Percentiles rank a stretch among this genome's conserved stretches.
Evolutionary conservation across 139 green algal genomes (phyloP).

Genomic region (Volvox africanus): DNA sequence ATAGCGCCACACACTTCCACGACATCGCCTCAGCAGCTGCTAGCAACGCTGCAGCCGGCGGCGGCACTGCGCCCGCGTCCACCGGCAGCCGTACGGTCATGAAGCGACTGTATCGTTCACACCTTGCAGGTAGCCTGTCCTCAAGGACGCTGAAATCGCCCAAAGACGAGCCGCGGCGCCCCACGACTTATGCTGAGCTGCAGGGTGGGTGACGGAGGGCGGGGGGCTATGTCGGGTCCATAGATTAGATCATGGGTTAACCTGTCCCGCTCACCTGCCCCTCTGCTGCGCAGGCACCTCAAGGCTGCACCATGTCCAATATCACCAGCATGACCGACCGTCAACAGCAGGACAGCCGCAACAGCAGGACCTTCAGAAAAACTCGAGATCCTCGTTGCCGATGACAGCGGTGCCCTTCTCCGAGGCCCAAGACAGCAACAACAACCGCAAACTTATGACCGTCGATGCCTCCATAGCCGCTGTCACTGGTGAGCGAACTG

Average conservation of each 20-base stretch:
- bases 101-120: slow-evolving; percentile 10
- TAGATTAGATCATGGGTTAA: no score
- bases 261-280: no score
- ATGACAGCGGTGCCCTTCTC: no score
- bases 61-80: neutral
- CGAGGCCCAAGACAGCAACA: no score
- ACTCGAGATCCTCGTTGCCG: no score
- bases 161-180: slow-evolving; percentile 6
- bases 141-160: neutral
- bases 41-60: neutral
- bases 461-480: no score
- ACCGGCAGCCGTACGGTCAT: slow-evolving; percentile 1
- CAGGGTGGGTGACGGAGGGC: neutral
- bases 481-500: neutral
- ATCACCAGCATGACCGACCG: neutral
- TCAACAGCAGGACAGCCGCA: neutral
- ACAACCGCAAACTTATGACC: no score
- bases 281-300: neutral
- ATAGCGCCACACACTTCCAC: neutral
- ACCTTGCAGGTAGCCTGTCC: neutral
- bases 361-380: neutral
- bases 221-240: no score
- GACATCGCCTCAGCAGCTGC: neutral
- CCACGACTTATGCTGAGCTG: slow-evolving; percentile 37
- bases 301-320: neutral